Evolutionary conservation across 306 rosid species (phyloP), one percentile per base, ranked within the genome.

Genomic region (Hippophae gyantsensis): DNA sequence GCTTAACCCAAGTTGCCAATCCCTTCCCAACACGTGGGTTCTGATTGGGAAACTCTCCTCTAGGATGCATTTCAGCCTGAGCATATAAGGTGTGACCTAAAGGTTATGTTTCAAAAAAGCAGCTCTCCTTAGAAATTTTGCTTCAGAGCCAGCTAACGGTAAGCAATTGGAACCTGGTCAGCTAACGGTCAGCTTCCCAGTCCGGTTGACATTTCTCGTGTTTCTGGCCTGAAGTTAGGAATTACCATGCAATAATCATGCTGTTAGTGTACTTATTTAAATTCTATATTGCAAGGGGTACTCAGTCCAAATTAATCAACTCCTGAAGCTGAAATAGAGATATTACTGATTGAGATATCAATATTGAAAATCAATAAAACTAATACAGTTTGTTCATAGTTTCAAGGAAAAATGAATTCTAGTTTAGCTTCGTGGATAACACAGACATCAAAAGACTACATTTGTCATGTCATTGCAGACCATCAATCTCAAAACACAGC

Each of bases 21-120:
- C 95, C 95, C 72, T 86, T 90, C 62, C 86, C 95, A 44, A 77
- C 81, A 8, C 95, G 88, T 2, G 88, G 90, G 65, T 86, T 86
- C 70, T 86, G 90, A 68, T 86, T 86, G 43, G 90, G 87, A 67
- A 86, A 86, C 73, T 86, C 90, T 55, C 88, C 87, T 45, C 90
- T 90, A 8, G 90, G 95, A 44, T 83, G 74, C 88, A 81, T 81
- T 73, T 86, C 95, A 27, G 63, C 78, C 0, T 69, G 67, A 57
- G 75, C 77, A 62, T 75, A 83, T 75, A 83, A 6, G 95, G 71
- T 44, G 95, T 86, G 58, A 86, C 90, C 95, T 90, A 86, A 71
- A 86, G 90, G 63, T 86, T 86, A 64, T 83, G 90, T 77, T 86
- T 86, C 77, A 86, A 69, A 73, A 86, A 86, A 66, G 90, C 81